phyloP scores from a whole-genome alignment of 1,284 basidiomycete genomes.

The Taiwanofungus camphoratus region DNA sequence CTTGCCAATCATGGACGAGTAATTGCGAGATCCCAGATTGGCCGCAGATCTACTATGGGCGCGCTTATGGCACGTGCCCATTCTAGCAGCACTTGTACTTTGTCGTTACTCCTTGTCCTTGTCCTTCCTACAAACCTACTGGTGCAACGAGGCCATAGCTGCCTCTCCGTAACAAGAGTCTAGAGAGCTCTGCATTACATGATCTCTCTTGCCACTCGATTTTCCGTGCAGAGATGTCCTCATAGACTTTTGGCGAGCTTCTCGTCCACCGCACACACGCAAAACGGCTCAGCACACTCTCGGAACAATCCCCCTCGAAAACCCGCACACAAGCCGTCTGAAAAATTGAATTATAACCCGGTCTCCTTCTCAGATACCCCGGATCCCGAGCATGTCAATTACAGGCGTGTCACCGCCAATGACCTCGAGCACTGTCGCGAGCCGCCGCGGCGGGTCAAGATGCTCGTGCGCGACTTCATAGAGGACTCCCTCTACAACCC shows the following conservation, averaged over 20 bases:
- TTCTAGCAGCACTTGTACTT: too few relatives aligned
- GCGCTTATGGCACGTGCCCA: too few relatives aligned
- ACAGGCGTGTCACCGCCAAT: slow-evolving; percentile 70
- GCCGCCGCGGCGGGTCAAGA: slow-evolving; percentile 82
- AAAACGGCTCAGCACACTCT: not conserved
- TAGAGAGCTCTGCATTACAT: slow-evolving; percentile 12
- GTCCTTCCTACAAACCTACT: too few relatives aligned
- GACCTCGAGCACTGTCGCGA: slow-evolving; percentile 53
- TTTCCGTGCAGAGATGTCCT: slow-evolving; percentile 11
- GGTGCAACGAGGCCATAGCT: too few relatives aligned
- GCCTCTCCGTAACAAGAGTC: too few relatives aligned
- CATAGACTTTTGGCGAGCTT: slow-evolving; percentile 2
- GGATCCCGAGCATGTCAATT: slow-evolving; percentile 44
- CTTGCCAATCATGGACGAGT: too few relatives aligned
- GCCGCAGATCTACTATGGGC: too few relatives aligned
- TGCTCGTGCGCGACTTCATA: slow-evolving; percentile 96
- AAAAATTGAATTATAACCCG: slow-evolving; percentile 70
- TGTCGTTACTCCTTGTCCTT: too few relatives aligned
- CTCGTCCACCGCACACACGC: slow-evolving; percentile 7
- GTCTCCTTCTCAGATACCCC: slow-evolving; percentile 44
- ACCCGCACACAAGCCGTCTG: slow-evolving; percentile 20
- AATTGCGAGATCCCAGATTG: too few relatives aligned
- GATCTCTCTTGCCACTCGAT: slow-evolving; percentile 13
- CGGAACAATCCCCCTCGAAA: not conserved
- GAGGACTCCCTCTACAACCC: slow-evolving; percentile 98